Evolutionary conservation across 495 filamentous ascomycete genomes (phyloP), one percentile per base, ranked within the genome.

Genomic region (Hamigera avellanea): DNA sequence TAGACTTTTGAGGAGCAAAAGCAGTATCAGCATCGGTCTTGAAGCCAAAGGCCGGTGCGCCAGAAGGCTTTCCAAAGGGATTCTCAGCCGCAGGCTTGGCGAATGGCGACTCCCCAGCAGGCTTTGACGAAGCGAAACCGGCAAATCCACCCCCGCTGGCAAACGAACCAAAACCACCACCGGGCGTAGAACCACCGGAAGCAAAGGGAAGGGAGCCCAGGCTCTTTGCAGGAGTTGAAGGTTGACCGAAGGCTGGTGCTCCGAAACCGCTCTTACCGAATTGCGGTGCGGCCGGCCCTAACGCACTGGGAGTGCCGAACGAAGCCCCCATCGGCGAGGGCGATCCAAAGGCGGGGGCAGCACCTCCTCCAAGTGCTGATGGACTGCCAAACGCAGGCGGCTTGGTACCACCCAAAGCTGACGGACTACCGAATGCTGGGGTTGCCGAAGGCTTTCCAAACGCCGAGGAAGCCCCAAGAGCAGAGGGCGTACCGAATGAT

Each of bases 201-300:
- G 34, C 43, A 36, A 64, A 54, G 6, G 37, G 26, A 28, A 61
- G 47, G 17, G 48, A 28, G 30, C 41, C 49, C 9, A 57, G 42
- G 37, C 41, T 44, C 21, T 60, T 63, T 16, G 33, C 52, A 3
- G 57, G 43, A 6, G 52, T 50, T 19, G 44, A 53, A 14, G 60
- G 40, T 39, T 65, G 52, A 17, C 62, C 69, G 35, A 74, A 69
- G 6, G 51, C 18, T 28, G 59, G 49, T 18, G 66, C 59, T 1
- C 63, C 73, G 42, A 83, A 78, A 32, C 61, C 50, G 26, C 54
- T 47, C 32, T 57, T 41, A 13, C 61, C 62, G 32, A 67, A 63
- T 35, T 50, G 33, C 0, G 56, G 31, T n/a, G 51, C 43, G 10
- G 46, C 26, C 21, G 21, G 9, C 32, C 61, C 59, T 44, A 62